phyloP scores from a whole-genome alignment of 2,329 filamentous ascomycete genomes.

The Orbilia ellipsospora region DNA sequence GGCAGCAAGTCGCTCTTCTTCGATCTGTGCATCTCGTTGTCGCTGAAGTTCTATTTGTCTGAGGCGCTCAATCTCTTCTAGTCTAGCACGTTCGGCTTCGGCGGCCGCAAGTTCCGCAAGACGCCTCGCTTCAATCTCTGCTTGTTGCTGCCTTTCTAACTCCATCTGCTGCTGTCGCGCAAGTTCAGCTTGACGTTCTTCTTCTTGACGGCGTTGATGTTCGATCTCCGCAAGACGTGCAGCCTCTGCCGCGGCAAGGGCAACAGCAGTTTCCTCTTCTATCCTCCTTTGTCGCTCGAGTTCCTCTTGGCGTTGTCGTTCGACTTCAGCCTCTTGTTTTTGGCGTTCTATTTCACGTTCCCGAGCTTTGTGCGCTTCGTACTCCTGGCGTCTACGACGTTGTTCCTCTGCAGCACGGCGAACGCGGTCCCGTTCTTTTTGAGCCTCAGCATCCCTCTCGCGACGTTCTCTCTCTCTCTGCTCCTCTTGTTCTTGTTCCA shows the following conservation, averaged over 20 bases:
- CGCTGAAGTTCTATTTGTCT: constrained; percentile 43
- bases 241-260: constrained; percentile 45
- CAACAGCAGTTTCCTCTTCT: constrained; percentile 41
- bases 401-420: constrained; percentile 42
- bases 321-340: constrained; percentile 45
- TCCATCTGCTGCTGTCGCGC: constrained; percentile 40
- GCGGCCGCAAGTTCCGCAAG: constrained; percentile 48
- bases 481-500: constrained; percentile 51
- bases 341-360: constrained; percentile 53
- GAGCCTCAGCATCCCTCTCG: constrained; percentile 50
- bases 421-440: constrained; percentile 45
- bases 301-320: constrained; percentile 34
- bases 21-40: constrained; percentile 37
- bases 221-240: constrained; percentile 45
- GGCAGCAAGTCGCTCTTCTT: constrained; percentile 45
- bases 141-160: constrained; percentile 31
- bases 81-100: constrained; percentile 43
- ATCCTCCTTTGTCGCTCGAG: constrained; percentile 31
- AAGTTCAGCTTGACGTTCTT: constrained; percentile 40
- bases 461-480: constrained; percentile 47
- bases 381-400: constrained; percentile 40
- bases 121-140: constrained; percentile 39
- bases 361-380: constrained; percentile 41
- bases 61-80: constrained; percentile 45
- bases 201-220: constrained; percentile 37